These are phyloP conservation scores for Fomitopsis pulvina DNA, from an alignment of 768 basidiomycete species.

Conservation along the genomic window DNA sequence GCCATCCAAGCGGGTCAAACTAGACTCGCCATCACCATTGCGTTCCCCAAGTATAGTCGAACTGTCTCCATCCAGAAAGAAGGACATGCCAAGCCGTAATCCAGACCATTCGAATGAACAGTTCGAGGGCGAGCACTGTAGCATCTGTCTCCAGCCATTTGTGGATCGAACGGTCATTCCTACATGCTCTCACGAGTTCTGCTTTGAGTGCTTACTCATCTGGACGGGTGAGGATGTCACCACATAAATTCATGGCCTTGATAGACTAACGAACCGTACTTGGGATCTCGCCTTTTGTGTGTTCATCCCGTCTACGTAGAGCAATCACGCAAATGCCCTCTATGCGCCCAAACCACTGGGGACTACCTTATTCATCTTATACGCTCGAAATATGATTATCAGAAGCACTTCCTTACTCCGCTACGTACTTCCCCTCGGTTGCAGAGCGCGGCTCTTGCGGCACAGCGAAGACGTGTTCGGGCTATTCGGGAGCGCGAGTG, in stretches of 20 bases:
- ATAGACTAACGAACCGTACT: no score
- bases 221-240: conserved; percentile 70
- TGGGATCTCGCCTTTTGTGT: no score
- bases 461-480: conserved; percentile 28
- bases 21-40: conserved; percentile 7
- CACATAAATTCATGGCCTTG: neutral
- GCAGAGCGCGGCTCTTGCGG: conserved; percentile 23
- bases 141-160: conserved; percentile 79
- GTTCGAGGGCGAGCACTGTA: conserved; percentile 57
- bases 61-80: neutral
- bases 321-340: conserved; percentile 73
- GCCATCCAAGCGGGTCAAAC: conserved; percentile 14
- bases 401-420: conserved; percentile 73
- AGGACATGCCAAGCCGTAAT: neutral
- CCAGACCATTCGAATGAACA: conserved; percentile 30
- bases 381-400: conserved; percentile 72
- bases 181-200: conserved; percentile 87
- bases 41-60: neutral
- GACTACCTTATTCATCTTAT: conserved; percentile 76
- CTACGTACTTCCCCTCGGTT: conserved; percentile 45
- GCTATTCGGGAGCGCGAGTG: conserved; percentile 41
- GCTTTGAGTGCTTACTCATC: conserved; percentile 82
- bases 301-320: conserved; percentile 29
- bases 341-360: conserved; percentile 64
- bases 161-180: conserved; percentile 78